Conservation (phyloP, 2,329 filamentous ascomycete species). For the Aspergillus chevalieri region DNA sequence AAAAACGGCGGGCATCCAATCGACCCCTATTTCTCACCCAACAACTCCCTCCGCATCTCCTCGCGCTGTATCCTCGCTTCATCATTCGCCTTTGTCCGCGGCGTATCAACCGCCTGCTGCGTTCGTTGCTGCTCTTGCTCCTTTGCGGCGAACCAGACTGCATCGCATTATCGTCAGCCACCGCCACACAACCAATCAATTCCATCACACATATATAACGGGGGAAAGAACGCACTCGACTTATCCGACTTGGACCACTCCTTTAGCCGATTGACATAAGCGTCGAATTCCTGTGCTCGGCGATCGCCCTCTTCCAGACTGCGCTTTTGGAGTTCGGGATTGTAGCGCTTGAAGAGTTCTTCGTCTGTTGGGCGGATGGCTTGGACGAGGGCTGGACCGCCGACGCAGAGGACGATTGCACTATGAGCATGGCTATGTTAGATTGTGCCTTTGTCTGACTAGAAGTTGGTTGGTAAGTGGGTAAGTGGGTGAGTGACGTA, state of each 20-base stretch:
- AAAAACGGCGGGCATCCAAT: neutral
- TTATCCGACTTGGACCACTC: constrained; percentile 86
- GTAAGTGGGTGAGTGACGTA: constrained; percentile 40
- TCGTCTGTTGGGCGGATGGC: constrained; percentile 73
- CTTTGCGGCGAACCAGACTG: constrained; percentile 37
- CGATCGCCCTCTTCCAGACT: constrained; percentile 73
- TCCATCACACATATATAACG: neutral
- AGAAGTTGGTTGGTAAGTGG: neutral
- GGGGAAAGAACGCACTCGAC: constrained; percentile 57
- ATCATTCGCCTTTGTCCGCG: constrained; percentile 22
- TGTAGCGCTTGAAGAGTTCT: constrained; percentile 84
- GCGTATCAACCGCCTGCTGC: constrained; percentile 15
- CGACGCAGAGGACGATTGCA: constrained; percentile 65
- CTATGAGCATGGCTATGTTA: constrained; percentile 41
- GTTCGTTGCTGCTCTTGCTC: constrained; percentile 25
- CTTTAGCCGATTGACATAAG: constrained; percentile 78
- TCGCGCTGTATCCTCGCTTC: constrained; percentile 30
- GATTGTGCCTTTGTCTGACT: neutral
- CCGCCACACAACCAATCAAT: neutral
- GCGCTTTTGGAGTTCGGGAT: constrained; percentile 84
- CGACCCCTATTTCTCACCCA: constrained; percentile 24
- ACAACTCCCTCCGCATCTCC: constrained; percentile 35
- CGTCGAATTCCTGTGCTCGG: constrained; percentile 78
- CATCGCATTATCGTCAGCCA: constrained; percentile 4
- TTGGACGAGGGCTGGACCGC: constrained; percentile 76